A percentile compares a stretch with the other conserved stretches of the same genome.
Evolutionary conservation across 768 basidiomycete species (phyloP).

Genomic region (Pleurotus giganteus): DNA sequence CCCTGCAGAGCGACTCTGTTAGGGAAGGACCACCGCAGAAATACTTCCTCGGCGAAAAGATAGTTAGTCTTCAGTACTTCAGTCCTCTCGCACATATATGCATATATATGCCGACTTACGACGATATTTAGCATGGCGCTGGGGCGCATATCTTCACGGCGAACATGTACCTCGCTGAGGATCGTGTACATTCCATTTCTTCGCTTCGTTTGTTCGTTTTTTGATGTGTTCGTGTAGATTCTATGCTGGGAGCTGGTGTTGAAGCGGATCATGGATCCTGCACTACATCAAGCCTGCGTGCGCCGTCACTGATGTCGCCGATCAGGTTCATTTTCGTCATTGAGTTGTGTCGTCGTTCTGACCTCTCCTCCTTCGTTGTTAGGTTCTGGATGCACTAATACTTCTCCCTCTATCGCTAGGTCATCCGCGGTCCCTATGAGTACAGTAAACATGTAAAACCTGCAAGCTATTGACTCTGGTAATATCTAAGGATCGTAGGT

Average conservation of each 20-base stretch:
- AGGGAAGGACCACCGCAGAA: conserved; percentile 91
- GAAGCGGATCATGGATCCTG: conserved; percentile 90
- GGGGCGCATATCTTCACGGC: conserved; percentile 92
- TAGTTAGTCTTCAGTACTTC: conserved; percentile 54
- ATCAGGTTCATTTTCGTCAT: too few species aligned
- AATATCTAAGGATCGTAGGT: too few species aligned
- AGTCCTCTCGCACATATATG: not conserved
- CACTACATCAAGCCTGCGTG: conserved; percentile 97
- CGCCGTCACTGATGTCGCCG: conserved; percentile 90
- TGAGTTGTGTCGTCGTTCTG: too few species aligned
- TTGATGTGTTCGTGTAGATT: conserved; percentile 43
- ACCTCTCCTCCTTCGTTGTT: too few species aligned
- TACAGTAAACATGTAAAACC: too few species aligned
- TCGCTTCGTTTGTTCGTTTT: not conserved
- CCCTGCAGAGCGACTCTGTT: conserved; percentile 77
- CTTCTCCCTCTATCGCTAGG: too few species aligned
- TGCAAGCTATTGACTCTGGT: too few species aligned
- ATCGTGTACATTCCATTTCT: conserved; percentile 48
- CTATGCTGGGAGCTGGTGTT: conserved; percentile 97
- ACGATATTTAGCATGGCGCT: conserved; percentile 71
- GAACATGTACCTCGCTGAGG: conserved; percentile 95
- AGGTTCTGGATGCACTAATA: too few species aligned
- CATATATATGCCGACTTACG: not conserved
- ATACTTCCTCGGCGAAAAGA: conserved; percentile 96
- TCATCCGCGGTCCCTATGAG: too few species aligned